Evolutionary conservation across 306 rosid species (phyloP).

Genomic region (Cucumis melo): DNA sequence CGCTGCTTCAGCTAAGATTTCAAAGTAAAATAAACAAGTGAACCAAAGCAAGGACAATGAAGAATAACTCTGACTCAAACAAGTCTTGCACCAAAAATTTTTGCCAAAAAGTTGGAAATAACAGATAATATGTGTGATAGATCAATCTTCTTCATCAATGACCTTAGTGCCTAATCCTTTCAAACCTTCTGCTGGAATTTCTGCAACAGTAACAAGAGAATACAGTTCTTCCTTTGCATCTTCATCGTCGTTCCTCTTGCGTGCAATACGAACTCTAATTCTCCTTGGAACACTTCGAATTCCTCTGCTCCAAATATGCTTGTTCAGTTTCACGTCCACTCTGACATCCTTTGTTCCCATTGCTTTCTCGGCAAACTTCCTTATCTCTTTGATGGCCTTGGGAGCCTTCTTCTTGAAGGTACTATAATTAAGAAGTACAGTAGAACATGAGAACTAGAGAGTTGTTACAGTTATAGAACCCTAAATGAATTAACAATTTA

Average conservation of each 20-base stretch:
- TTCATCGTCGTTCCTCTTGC: conserved; percentile 92
- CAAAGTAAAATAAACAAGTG: not conserved
- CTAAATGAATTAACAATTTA: not conserved
- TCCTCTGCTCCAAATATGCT: conserved; percentile 86
- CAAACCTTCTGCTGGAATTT: conserved; percentile 70
- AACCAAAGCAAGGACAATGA: not conserved
- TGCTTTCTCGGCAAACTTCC: conserved; percentile 80
- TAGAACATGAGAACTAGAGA: not conserved
- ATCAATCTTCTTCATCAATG: conserved; percentile 78
- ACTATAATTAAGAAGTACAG: conserved; percentile 19
- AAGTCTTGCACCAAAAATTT: conserved; percentile 8
- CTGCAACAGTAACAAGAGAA: conserved; percentile 86
- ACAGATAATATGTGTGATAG: conserved; percentile 3
- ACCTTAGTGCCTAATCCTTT: conserved; percentile 80
- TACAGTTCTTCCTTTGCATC: conserved; percentile 95
- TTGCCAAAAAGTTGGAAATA: conserved; percentile 9
- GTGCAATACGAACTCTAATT: conserved; percentile 85
- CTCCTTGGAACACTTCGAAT: conserved; percentile 95
- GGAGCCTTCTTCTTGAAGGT: conserved; percentile 98
- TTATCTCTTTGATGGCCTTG: conserved; percentile 83
- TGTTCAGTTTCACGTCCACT: conserved; percentile 89
- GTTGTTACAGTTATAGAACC: not conserved
- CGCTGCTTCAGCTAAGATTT: not conserved
- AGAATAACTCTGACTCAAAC: conserved; percentile 2
- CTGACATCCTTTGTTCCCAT: conserved; percentile 92